These are phyloP conservation scores for Calonectria pseudoreteaudii DNA, from an alignment of 2,329 filamentous ascomycete species.

Conservation along the genomic window DNA sequence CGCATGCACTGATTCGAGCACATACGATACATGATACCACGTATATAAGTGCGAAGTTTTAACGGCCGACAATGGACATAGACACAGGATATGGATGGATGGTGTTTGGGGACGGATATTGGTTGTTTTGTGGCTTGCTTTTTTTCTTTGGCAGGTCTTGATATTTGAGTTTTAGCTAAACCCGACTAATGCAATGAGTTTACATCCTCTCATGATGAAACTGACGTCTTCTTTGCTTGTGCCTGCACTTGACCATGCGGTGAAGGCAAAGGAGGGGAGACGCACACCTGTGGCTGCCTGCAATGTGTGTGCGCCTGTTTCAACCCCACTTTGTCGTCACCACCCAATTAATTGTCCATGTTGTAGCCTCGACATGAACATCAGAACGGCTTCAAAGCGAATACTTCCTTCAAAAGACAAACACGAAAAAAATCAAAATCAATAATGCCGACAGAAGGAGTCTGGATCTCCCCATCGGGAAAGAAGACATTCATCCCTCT, in stretches of 20 bases:
- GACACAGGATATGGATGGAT: neutral
- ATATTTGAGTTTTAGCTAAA: neutral
- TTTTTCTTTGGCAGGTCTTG: neutral
- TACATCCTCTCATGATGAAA: neutral
- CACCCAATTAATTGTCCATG: neutral
- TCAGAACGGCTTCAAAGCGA: neutral
- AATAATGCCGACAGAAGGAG: neutral
- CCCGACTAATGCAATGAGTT: neutral
- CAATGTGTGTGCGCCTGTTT: neutral
- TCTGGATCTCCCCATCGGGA: neutral
- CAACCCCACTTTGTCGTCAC: neutral
- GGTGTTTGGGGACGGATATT: neutral
- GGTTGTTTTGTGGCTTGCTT: neutral
- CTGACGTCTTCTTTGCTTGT: neutral
- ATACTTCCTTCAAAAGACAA: neutral
- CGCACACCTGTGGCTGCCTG: neutral
- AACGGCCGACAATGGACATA: neutral
- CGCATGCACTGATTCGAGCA: neutral
- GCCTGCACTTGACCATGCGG: neutral
- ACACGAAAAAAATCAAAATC: neutral
- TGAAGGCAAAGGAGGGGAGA: neutral
- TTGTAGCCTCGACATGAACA: neutral
- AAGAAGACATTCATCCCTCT: constrained; percentile 50
- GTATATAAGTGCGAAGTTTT: neutral
- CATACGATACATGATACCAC: neutral